Evolutionary conservation across 768 basidiomycete species (phyloP), one percentile per base, ranked within the genome.

Genomic region (Holtermanniella nyarrowii): DNA sequence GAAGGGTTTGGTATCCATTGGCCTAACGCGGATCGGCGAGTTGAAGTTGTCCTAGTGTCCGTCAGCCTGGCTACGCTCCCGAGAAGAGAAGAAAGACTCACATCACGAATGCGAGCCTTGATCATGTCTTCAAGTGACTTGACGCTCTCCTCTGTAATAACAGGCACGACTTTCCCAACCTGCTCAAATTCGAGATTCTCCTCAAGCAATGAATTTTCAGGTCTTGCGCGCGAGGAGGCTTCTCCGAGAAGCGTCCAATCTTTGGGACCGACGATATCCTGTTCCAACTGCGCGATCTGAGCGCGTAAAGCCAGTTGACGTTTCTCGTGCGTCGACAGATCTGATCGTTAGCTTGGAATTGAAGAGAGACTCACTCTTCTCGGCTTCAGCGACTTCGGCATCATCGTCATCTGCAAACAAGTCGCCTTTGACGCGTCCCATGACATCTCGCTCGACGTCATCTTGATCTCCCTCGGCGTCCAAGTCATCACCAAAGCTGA

Each of bases 131-230:
- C 93, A 20, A 99, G 76, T 18, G 77, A 76, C 49, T 80, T 78
- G 5, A 95, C 86, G 25, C 75, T 76, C 65, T 89, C 86, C 68
- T 96, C 89, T 1, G 95, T 97, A 50, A 95, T 80, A 42, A 88
- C 78, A 14, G 93, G 95, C 0, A 84, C 83, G 18, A 82, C 78
- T 72, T 89, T 93, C 74, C 83, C 80, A 21, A 83, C 80, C 24
- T 88, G 83, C 54, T 97, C 95, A 58, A 90, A 97, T 51, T 96
- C 93, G 25, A 99, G 78, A 70, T 95, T 88, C 67, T 97, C 86
- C 69, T 88, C 87, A 12, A 99, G 77, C 18, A 97, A 76, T 7
- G 86, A 85, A 70, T 99, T 90, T 67, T 88, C 82, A 3, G 95
- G 93, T 47, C 95, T 79, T 41, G 82, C 72, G 39, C 83, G 79